A percentile compares a stretch with the other conserved stretches of the same genome.
phyloP scores from a whole-genome alignment of 2,329 filamentous ascomycete genomes.

The Colletotrichum sp. region DNA sequence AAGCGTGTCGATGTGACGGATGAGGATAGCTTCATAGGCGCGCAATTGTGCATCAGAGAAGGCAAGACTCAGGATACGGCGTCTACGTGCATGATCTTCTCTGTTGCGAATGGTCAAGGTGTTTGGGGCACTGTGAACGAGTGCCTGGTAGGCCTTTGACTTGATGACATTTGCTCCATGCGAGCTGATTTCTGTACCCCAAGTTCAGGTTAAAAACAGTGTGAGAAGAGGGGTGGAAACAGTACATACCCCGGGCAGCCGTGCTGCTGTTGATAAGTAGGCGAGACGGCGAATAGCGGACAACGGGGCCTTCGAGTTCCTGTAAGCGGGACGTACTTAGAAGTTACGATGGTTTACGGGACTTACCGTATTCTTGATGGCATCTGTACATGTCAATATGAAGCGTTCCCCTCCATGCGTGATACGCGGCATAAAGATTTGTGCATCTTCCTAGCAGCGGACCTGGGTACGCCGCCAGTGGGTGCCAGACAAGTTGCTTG shows the following conservation, averaged over 20 bases:
- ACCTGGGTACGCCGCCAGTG: not conserved
- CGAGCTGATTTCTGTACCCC: slow-evolving; percentile 16
- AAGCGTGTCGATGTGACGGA: slow-evolving; percentile 24
- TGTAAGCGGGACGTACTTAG: not conserved
- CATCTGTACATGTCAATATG: slow-evolving; percentile 36
- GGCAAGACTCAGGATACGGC: slow-evolving; percentile 23
- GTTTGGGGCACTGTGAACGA: slow-evolving; percentile 17
- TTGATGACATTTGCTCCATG: slow-evolving; percentile 20
- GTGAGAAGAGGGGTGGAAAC: too few relatives aligned
- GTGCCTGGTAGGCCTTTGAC: slow-evolving; percentile 18
- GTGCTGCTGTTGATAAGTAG: slow-evolving; percentile 18
- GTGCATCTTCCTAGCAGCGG: not conserved
- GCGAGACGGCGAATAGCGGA: slow-evolving; percentile 34
- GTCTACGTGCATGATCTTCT: slow-evolving; percentile 12
- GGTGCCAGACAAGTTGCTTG: not conserved
- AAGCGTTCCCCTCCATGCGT: slow-evolving; percentile 38
- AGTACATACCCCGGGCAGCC: slow-evolving; percentile 8
- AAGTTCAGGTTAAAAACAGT: not conserved
- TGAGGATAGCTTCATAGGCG: slow-evolving; percentile 23
- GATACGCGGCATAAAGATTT: slow-evolving; percentile 30
- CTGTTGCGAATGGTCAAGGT: not conserved
- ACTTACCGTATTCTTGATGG: slow-evolving; percentile 37
- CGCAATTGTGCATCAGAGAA: slow-evolving; percentile 28
- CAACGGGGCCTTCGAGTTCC: not conserved
- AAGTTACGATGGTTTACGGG: too few relatives aligned